phyloP scores from a whole-genome alignment of 2,329 filamentous ascomycete genomes.

The Colletotrichum australisinense region DNA sequence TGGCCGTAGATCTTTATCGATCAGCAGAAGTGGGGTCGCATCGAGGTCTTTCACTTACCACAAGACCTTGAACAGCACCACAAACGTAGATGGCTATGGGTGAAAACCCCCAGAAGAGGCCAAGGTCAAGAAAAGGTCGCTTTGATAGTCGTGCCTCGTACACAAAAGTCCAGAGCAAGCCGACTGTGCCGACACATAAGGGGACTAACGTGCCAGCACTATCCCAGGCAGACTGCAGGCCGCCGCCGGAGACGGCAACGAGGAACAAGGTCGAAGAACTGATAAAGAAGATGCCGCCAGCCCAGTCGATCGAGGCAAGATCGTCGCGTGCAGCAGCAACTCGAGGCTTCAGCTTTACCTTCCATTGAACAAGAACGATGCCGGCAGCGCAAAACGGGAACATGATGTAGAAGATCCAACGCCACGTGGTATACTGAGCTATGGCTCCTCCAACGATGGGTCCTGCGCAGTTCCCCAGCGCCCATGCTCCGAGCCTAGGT shows the following conservation, averaged over 20 bases:
- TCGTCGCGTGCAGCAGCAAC: constrained; percentile 45
- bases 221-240: constrained; percentile 54
- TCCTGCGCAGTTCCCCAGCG: constrained; percentile 52
- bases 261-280: constrained; percentile 55
- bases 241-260: constrained; percentile 58
- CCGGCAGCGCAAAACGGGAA: constrained; percentile 54
- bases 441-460: constrained; percentile 51
- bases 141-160: constrained; percentile 48
- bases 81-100: constrained; percentile 43
- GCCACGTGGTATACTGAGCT: constrained; percentile 22
- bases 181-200: constrained; percentile 54
- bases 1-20: constrained; percentile 39
- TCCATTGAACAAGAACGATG: constrained; percentile 50
- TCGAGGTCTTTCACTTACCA: constrained; percentile 38
- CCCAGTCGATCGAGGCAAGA: constrained; percentile 54
- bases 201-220: constrained; percentile 52
- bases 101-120: constrained; percentile 40
- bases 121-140: constrained; percentile 45
- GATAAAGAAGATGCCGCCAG: constrained; percentile 56
- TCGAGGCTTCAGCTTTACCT: constrained; percentile 52
- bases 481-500: constrained; percentile 46
- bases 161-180: constrained; percentile 48
- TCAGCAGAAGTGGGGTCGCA: not conserved
- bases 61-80: constrained; percentile 45
- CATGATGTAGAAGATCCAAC: constrained; percentile 60